Evolutionary conservation across 2,329 filamentous ascomycete species (phyloP).

Genomic region (Clonostachys chloroleuca): DNA sequence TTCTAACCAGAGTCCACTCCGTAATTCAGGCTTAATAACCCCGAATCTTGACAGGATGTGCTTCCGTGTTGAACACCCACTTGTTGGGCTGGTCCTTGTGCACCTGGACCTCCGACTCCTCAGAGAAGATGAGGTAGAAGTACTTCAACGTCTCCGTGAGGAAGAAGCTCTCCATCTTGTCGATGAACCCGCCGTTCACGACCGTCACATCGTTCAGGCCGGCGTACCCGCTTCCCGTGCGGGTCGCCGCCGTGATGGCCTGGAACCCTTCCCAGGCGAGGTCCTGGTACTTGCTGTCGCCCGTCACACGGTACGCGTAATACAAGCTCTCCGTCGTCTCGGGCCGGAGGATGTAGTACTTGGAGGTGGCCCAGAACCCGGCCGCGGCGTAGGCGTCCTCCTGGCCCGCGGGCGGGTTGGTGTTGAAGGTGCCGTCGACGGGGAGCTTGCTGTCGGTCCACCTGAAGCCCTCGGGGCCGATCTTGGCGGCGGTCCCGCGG

Average conservation of each 20-base stretch:
- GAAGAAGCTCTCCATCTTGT: conserved; percentile 84
- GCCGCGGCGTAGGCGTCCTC: conserved; percentile 56
- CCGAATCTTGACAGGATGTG: conserved; percentile 30
- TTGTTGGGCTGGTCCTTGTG: conserved; percentile 31
- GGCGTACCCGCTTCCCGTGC: conserved; percentile 63
- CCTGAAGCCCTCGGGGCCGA: conserved; percentile 70
- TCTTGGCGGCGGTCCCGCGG: conserved; percentile 59
- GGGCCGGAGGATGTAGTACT: conserved; percentile 65
- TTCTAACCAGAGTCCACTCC: too few species aligned
- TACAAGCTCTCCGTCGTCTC: conserved; percentile 84
- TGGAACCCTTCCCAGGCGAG: conserved; percentile 80
- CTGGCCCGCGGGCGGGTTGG: conserved; percentile 5
- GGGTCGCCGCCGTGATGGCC: conserved; percentile 40
- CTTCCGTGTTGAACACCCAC: conserved; percentile 44
- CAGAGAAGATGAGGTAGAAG: conserved; percentile 65
- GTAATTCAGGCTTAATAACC: background rate
- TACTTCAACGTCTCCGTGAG: conserved; percentile 90
- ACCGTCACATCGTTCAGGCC: conserved; percentile 63
- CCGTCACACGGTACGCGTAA: conserved; percentile 80
- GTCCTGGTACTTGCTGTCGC: conserved; percentile 71
- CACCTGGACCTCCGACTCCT: conserved; percentile 51
- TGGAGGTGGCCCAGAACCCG: conserved; percentile 67
- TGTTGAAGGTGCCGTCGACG: conserved; percentile 23
- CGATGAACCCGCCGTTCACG: conserved; percentile 47
- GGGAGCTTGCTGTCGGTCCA: conserved; percentile 47